Conservation (phyloP, 768 basidiomycete genomes). For the Psilocybe subaeruginosa region DNA sequence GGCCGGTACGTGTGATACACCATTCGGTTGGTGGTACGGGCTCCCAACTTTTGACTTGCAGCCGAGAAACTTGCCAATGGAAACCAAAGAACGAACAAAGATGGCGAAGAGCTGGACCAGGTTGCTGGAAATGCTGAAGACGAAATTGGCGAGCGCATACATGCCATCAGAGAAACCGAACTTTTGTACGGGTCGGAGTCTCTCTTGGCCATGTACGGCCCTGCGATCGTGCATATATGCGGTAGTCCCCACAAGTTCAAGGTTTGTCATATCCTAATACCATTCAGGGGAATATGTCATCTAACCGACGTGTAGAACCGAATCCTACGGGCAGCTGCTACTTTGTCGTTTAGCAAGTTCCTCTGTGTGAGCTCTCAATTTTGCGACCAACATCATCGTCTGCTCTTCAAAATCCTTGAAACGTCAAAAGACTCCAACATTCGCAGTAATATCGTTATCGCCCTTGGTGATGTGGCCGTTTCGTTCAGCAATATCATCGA, state of each 20-base stretch:
- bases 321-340: slow-evolving; percentile 84
- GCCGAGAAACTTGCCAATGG: slow-evolving; percentile 57
- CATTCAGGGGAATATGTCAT: not conserved
- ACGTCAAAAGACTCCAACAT: slow-evolving; percentile 89
- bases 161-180: slow-evolving; percentile 82
- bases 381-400: slow-evolving; percentile 85
- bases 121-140: slow-evolving; percentile 98
- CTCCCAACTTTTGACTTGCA: slow-evolving; percentile 18
- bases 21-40: not conserved
- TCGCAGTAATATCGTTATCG: slow-evolving; percentile 95
- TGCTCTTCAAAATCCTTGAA: slow-evolving; percentile 94
- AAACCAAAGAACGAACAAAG: slow-evolving; percentile 47
- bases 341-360: slow-evolving; percentile 91
- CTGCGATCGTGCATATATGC: slow-evolving; percentile 88
- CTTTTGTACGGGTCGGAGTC: slow-evolving; percentile 84
- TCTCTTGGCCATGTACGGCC: slow-evolving; percentile 83
- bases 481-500: slow-evolving; percentile 98
- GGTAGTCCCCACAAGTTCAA: slow-evolving; percentile 91
- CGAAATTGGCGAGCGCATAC: slow-evolving; percentile 94
- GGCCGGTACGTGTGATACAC: slow-evolving; percentile 52
- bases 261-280: slow-evolving; percentile 42
- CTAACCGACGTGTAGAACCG: slow-evolving; percentile 59
- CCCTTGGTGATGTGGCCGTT: slow-evolving; percentile 95
- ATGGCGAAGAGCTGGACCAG: slow-evolving; percentile 90
- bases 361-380: slow-evolving; percentile 94